Conservation (phyloP, 371 early-diverging fungal genomes). For the Scutellospora calospora region DNA sequence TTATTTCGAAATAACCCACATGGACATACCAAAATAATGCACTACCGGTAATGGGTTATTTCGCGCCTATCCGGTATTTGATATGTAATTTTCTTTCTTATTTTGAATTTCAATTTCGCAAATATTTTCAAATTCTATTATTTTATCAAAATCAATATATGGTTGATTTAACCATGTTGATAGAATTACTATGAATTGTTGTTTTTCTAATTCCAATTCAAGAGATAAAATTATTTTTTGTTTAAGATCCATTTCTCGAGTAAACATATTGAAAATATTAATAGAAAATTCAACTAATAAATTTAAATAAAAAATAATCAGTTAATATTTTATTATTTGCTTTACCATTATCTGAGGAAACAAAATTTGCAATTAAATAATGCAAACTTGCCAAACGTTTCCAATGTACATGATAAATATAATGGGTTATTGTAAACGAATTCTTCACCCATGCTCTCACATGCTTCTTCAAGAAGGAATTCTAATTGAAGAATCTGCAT, state of each 20-base stretch:
- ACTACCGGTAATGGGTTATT: too few species aligned
- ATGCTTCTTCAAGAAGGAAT: conserved; percentile 26
- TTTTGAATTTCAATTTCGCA: conserved; percentile 27
- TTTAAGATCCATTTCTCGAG: conserved; percentile 34
- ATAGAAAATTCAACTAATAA: neutral
- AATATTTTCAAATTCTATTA: conserved; percentile 37
- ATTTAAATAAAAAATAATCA: neutral
- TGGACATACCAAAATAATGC: too few species aligned
- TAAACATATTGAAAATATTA: conserved; percentile 27
- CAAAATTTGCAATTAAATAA: neutral
- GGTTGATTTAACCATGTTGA: conserved; percentile 42
- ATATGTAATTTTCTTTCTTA: too few species aligned
- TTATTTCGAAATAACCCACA: too few species aligned
- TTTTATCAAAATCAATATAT: neutral
- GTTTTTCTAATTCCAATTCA: neutral
- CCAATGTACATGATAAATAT: conserved; percentile 34
- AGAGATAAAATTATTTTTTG: conserved; percentile 8
- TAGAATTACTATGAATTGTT: conserved; percentile 24
- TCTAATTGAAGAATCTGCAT: conserved; percentile 20
- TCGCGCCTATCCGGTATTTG: too few species aligned
- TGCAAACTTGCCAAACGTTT: conserved; percentile 33
- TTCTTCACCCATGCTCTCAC: conserved; percentile 23
- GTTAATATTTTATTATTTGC: neutral
- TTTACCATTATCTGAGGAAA: neutral
- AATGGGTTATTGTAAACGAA: conserved; percentile 17